Evolutionary conservation across 1,139 yeast species (phyloP).

Genomic region (Pneumocystis murina): DNA sequence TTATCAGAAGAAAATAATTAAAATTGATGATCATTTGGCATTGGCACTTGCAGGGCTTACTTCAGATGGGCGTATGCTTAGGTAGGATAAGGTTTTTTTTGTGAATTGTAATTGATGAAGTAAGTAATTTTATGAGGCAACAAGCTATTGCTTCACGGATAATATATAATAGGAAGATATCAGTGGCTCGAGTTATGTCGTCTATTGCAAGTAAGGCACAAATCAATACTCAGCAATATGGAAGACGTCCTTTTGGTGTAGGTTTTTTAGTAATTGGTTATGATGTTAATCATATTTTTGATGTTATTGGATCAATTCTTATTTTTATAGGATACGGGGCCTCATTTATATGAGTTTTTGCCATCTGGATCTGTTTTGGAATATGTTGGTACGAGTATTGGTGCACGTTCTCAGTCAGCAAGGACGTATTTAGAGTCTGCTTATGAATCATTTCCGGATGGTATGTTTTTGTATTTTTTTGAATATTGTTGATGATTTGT

Average conservation of each 20-base stretch:
- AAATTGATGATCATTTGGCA: conserved; percentile 86
- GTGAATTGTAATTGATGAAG: not conserved
- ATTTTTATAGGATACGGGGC: conserved; percentile 50
- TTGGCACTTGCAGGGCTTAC: conserved; percentile 94
- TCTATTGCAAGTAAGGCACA: conserved; percentile 94
- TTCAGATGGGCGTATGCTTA: conserved; percentile 79
- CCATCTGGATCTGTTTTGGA: conserved; percentile 92
- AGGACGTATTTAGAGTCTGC: conserved; percentile 86
- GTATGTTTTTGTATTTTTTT: not conserved
- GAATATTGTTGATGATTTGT: not conserved
- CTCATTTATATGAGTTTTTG: conserved; percentile 86
- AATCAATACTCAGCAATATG: conserved; percentile 87
- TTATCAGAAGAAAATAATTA: conserved; percentile 82
- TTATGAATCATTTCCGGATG: conserved; percentile 45
- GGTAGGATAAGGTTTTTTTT: conserved; percentile 6
- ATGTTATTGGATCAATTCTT: not conserved
- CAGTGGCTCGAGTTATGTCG: conserved; percentile 69
- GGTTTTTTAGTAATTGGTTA: conserved; percentile 84
- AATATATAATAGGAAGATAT: conserved; percentile 77
- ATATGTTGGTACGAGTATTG: conserved; percentile 87
- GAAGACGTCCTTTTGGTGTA: conserved; percentile 95
- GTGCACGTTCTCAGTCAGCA: conserved; percentile 97
- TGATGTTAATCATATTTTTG: conserved; percentile 29
- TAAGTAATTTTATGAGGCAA: conserved; percentile 75
- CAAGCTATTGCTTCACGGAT: conserved; percentile 81